These are phyloP conservation scores for Venturia aucupariae DNA, from an alignment of 2,329 filamentous ascomycete species.

Conservation along the genomic window DNA sequence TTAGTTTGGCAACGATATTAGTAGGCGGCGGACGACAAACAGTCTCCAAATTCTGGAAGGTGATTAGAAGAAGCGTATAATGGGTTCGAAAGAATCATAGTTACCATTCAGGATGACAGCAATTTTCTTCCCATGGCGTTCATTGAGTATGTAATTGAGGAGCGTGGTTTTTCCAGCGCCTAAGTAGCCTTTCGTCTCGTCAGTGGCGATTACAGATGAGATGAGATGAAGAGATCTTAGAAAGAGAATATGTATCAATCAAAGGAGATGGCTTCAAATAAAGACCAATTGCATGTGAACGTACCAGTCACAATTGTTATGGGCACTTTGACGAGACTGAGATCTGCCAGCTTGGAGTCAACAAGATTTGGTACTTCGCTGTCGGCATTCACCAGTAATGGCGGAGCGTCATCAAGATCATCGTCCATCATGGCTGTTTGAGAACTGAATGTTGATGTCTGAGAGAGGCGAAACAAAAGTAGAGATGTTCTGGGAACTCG, in stretches of 20 bases:
- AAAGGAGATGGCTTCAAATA: too few species aligned
- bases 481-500: not conserved
- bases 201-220: not conserved
- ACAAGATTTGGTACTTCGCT: slow-evolving; percentile 21
- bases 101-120: slow-evolving; percentile 88
- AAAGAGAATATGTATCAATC: not conserved
- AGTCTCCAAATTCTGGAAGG: slow-evolving; percentile 29
- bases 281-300: not conserved
- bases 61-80: not conserved
- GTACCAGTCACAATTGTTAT: slow-evolving; percentile 77
- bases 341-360: slow-evolving; percentile 37
- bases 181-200: slow-evolving; percentile 60
- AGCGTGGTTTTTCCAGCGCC: slow-evolving; percentile 93
- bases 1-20: not conserved
- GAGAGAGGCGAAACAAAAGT: not conserved
- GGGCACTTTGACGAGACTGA: slow-evolving; percentile 56
- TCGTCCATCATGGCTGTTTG: slow-evolving; percentile 32
- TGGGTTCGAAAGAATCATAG: not conserved
- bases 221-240: not conserved
- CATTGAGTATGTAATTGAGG: slow-evolving; percentile 90
- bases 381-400: slow-evolving; percentile 53
- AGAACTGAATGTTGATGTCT: not conserved
- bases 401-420: slow-evolving; percentile 49
- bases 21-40: slow-evolving; percentile 14
- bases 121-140: slow-evolving; percentile 94